Base-by-base conservation (phyloP, 495 filamentous ascomycete species). In the Penicillium atrosanguineum region DNA sequence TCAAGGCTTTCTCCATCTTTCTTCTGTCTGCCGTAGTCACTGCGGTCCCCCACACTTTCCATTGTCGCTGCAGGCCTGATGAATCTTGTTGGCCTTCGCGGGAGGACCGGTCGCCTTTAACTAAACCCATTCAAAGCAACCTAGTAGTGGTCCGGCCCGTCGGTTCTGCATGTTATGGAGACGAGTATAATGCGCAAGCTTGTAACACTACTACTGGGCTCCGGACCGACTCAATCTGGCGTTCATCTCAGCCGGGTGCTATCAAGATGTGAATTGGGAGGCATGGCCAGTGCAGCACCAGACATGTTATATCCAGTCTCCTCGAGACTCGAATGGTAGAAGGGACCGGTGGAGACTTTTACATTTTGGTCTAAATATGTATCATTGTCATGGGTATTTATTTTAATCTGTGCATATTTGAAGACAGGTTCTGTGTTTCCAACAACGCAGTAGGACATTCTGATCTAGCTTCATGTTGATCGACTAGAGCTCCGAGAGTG, bases 241-340 rank as follows among this genome's bases (percentile, higher is more conserved):
- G 67, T 11, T 51, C 57, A 25, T 41, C 57, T 6, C 48, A 60
- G 23, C 52, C 54, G 54, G 76, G 38, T 81, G 83, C 67, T 57
- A 68, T 16, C 54, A 81, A 69, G 46, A 65, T 53, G 49, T 62
- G 39, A 70, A 68, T 44, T 45, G 83, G 83, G 25, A 82, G 75
- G 60, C 83, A 72, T 73, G 74, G 77, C 46, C 68, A 53, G 28
- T 85, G 79, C 52, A 74, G 71, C 11, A 80, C 79, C 44, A 84
- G 79, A 40, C 77, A 69, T 45, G 80, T 69, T 52, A 80, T 61
- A 15, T 78, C 67, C 44, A 85, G 48, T 87, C 82, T 2, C 77
- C 56, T 1, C 36, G 39, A 29, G 16, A 48, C 16, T 53, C 31
- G 18, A 46, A 50, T 9, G 71, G 70, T 36, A 46, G 39, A 21